Base-by-base conservation (phyloP, 2,329 filamentous ascomycete genomes). In the Cordyceps pruinosa region DNA sequence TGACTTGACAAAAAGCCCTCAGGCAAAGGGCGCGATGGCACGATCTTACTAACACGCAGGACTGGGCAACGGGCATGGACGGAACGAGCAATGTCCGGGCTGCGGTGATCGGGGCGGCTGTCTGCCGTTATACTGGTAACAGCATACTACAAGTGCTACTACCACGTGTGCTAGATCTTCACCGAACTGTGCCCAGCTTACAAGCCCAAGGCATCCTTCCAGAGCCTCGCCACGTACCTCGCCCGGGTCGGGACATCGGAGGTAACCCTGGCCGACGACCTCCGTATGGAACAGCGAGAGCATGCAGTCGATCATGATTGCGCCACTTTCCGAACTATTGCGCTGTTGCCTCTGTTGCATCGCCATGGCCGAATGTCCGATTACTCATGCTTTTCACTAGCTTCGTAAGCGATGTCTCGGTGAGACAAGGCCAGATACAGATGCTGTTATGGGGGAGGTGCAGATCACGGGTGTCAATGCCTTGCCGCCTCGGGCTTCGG, bases 401-500 rank as follows among this genome's bases (percentile, higher is more conserved):
- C 8, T 9, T 19, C 17, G 10, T 9, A 17, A 21, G 37, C 7
- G n/a, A 10, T 21, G 2, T 21, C n/a, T 21, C 8, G 23, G 45
- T 23, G 28, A 32, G 12, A 47, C 19, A 5, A 17, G 28, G 12
- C 28, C 26, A 23, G 5, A 21, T 21, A 28, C 19, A 13, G 15
- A 1, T 19, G 32, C 32, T 5, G 17, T 35, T 50, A 51, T 15
- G 50, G 12, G 9, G 21, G 10, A 5, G 34, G 8, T 19, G 32
- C 19, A 19, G 50, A 21, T 15, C 12, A 6, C 34, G 13, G 26
- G 19, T 8, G 7, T 17, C 21, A 19, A 12, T 17, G 2, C 26
- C 17, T 17, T 39, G 30, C 26, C 49, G 37, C 19, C 7, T 53
- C 50, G 50, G 50, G 19, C 39, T 53, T 53, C 50, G 50, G 50